A percentile compares a stretch with the other conserved stretches of the same genome.
These are phyloP conservation scores for Solanum okadae DNA, from an alignment of 257 asterid species.

Conservation along the genomic window DNA sequence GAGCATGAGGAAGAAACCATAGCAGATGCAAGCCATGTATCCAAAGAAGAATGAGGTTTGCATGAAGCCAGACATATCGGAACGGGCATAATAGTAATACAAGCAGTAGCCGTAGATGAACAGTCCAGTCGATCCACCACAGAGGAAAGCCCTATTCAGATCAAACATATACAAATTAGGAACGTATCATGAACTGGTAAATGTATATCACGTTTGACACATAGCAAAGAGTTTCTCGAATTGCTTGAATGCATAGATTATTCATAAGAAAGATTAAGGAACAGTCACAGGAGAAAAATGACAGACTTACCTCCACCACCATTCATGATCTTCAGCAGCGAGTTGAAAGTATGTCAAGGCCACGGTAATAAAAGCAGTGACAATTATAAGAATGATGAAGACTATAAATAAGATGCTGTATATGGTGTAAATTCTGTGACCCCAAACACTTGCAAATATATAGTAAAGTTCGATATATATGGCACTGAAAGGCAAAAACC, in stretches of 20 bases:
- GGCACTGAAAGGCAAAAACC: conserved; percentile 29
- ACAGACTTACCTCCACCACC: conserved; percentile 24
- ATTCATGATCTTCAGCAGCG: conserved; percentile 28
- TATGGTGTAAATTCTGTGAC: conserved; percentile 23
- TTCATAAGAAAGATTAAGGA: background rate
- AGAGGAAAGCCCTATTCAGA: conserved; percentile 13
- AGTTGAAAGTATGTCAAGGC: conserved; percentile 23
- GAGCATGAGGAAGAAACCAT: conserved; percentile 26
- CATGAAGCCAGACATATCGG: conserved; percentile 27
- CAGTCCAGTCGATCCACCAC: conserved; percentile 27
- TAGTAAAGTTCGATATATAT: conserved; percentile 23
- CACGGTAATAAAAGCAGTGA: conserved; percentile 21
- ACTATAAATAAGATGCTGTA: conserved; percentile 21
- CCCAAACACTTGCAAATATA: conserved; percentile 31
- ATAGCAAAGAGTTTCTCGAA: background rate
- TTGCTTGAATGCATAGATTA: background rate
- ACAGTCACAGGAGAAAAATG: background rate
- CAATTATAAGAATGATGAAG: conserved; percentile 15
- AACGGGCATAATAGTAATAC: conserved; percentile 21
- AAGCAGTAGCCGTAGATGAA: conserved; percentile 25
- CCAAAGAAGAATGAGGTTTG: conserved; percentile 27
- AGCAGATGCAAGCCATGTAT: conserved; percentile 26
- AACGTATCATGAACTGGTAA: background rate
- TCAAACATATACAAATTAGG: background rate
- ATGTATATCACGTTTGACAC: background rate